Evolutionary conservation across 257 asterid genomes (phyloP).

Genomic region (Haberlea rhodopensis): DNA sequence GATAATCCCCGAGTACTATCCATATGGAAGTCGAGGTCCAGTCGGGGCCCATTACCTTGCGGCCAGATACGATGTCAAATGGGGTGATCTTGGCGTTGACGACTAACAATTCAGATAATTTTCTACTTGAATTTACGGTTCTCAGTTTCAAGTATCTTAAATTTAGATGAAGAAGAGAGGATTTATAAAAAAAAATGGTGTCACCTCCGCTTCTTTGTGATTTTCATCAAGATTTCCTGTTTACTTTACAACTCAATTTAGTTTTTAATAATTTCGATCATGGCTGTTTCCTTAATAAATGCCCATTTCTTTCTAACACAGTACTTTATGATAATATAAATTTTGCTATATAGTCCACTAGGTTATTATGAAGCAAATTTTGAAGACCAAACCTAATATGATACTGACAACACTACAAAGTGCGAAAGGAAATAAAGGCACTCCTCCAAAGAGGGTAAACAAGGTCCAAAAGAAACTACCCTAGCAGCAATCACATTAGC

Average conservation of each 20-base stretch:
- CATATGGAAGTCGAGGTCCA: slow-evolving; percentile 94
- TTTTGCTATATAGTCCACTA: no score
- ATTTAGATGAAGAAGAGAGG: no score
- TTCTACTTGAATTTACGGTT: not conserved
- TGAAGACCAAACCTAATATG: no score
- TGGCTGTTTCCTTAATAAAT: not conserved
- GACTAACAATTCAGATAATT: slow-evolving; percentile 33
- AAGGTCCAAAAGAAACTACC: no score
- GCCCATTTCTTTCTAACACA: not conserved
- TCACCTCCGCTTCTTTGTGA: not conserved
- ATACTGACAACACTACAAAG: no score
- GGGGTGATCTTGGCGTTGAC: slow-evolving; percentile 85
- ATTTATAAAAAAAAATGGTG: not conserved
- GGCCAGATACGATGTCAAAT: slow-evolving; percentile 73
- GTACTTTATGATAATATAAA: no score
- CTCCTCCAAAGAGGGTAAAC: no score
- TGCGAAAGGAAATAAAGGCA: no score
- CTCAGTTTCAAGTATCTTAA: not conserved
- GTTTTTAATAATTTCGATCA: not conserved
- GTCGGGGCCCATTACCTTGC: slow-evolving; percentile 96
- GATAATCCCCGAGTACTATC: slow-evolving; percentile 75
- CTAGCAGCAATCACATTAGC: no score
- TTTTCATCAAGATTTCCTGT: not conserved
- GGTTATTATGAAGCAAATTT: no score
- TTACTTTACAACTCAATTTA: not conserved